phyloP scores from a whole-genome alignment of 108 stramenopile genomes.

The Cyclotella cryptica region DNA sequence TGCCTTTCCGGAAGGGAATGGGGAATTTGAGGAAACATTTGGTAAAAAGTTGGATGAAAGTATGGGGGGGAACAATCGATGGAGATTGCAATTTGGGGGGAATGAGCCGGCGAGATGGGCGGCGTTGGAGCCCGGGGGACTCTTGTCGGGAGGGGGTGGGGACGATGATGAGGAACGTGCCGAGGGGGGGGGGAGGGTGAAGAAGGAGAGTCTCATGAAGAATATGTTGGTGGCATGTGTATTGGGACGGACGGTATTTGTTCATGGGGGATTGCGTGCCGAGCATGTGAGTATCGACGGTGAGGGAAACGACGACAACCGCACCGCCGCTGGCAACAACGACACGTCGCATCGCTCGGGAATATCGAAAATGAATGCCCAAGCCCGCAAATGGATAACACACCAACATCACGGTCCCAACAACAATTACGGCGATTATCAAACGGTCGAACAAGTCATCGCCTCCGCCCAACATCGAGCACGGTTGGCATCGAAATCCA shows the following conservation, averaged over 20 bases:
- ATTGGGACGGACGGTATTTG: constrained; percentile 77
- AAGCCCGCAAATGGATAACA: constrained; percentile 65
- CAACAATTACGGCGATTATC: constrained; percentile 57
- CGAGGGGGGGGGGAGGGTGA: neutral
- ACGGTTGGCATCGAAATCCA: constrained; percentile 46
- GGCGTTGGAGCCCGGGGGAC: constrained; percentile 75
- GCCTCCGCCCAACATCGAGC: constrained; percentile 55
- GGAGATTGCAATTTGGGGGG: constrained; percentile 75
- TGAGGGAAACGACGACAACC: neutral
- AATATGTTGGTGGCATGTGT: constrained; percentile 77
- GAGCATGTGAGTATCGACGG: constrained; percentile 56
- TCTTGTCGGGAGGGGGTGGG: constrained; percentile 32
- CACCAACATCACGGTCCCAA: constrained; percentile 45
- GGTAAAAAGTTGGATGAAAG: constrained; percentile 40
- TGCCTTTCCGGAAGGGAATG: constrained; percentile 59
- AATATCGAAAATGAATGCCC: constrained; percentile 64
- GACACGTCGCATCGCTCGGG: no score
- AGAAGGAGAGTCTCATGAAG: constrained; percentile 28
- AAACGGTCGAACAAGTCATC: constrained; percentile 61
- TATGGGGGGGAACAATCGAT: constrained; percentile 52
- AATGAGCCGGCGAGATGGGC: constrained; percentile 82
- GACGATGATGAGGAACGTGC: neutral
- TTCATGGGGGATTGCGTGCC: constrained; percentile 77
- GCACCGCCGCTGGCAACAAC: no score
- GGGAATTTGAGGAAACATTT: constrained; percentile 61